These are phyloP conservation scores for Colletotrichum aenigma DNA, from an alignment of 2,329 filamentous ascomycete genomes.

Conservation along the genomic window DNA sequence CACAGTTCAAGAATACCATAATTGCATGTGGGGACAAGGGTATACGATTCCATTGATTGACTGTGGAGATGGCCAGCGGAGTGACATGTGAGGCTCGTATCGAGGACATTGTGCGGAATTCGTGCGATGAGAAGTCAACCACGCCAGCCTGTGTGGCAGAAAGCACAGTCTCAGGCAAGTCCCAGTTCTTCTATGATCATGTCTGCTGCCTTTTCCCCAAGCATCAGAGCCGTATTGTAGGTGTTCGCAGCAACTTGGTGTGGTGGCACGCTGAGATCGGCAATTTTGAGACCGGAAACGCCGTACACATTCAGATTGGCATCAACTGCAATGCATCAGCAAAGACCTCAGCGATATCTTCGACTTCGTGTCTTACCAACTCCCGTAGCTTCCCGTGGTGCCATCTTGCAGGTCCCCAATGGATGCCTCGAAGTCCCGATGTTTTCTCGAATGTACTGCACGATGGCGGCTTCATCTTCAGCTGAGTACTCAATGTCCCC, in stretches of 20 bases:
- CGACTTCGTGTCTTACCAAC: constrained; percentile 20
- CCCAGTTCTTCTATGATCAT: constrained; percentile 42
- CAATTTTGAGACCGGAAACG: constrained; percentile 43
- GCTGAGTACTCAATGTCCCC: constrained; percentile 48
- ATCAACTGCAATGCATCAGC: constrained; percentile 33
- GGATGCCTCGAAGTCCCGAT: constrained; percentile 50
- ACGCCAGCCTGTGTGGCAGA: not conserved
- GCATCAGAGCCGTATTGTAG: constrained; percentile 48
- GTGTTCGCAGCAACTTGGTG: constrained; percentile 52
- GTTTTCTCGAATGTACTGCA: constrained; percentile 45
- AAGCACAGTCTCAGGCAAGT: not conserved
- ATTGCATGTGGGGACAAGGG: not conserved
- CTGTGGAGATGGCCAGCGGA: not conserved
- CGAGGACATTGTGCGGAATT: not conserved
- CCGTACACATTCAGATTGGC: constrained; percentile 45
- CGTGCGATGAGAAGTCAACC: not conserved
- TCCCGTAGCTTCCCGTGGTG: constrained; percentile 33
- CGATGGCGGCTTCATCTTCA: constrained; percentile 55
- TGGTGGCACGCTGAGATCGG: constrained; percentile 39
- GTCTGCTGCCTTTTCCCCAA: constrained; percentile 49
- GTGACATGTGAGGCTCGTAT: not conserved
- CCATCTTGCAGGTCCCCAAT: constrained; percentile 51
- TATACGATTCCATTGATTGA: not conserved
- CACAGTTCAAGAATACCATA: not conserved
- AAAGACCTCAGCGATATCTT: not conserved